These are phyloP conservation scores for Trametes gibbosa DNA, from an alignment of 768 basidiomycete genomes.

Conservation along the genomic window DNA sequence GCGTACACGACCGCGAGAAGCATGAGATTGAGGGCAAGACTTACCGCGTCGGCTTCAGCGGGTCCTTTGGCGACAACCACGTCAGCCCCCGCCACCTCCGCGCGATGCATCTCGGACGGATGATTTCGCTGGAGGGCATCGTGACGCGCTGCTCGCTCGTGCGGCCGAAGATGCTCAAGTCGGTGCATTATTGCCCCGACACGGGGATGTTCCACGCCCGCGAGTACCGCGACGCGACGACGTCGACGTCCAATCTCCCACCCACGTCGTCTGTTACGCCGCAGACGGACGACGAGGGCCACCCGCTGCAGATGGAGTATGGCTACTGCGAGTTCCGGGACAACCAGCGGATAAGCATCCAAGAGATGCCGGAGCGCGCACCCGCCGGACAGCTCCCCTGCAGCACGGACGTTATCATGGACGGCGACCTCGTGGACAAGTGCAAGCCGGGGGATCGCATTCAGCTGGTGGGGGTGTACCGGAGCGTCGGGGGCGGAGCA, in stretches of 20 bases:
- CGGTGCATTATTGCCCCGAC: slow-evolving; percentile 92
- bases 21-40: slow-evolving; percentile 77
- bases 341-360: slow-evolving; percentile 96
- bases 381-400: slow-evolving; percentile 96
- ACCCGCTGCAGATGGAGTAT: slow-evolving; percentile 85
- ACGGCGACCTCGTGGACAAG: slow-evolving; percentile 94
- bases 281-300: slow-evolving; percentile 88
- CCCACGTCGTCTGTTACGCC: slow-evolving; percentile 87
- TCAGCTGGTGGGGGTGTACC: slow-evolving; percentile 93
- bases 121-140: slow-evolving; percentile 97
- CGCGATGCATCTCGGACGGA: slow-evolving; percentile 86
- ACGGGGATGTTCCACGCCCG: slow-evolving; percentile 82
- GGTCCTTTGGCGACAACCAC: slow-evolving; percentile 97
- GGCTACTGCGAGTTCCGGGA: slow-evolving; percentile 91
- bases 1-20: slow-evolving; percentile 74
- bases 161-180: slow-evolving; percentile 97
- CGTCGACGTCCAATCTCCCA: slow-evolving; percentile 79
- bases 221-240: slow-evolving; percentile 91
- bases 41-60: slow-evolving; percentile 88
- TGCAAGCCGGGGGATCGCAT: slow-evolving; percentile 98
- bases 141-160: slow-evolving; percentile 98
- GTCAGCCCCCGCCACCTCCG: slow-evolving; percentile 91
- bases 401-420: slow-evolving; percentile 93
- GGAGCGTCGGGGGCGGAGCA: slow-evolving; percentile 89
- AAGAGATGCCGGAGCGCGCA: slow-evolving; percentile 99